phyloP scores from a whole-genome alignment of 768 basidiomycete genomes.

The Phaeotremella fagi region DNA sequence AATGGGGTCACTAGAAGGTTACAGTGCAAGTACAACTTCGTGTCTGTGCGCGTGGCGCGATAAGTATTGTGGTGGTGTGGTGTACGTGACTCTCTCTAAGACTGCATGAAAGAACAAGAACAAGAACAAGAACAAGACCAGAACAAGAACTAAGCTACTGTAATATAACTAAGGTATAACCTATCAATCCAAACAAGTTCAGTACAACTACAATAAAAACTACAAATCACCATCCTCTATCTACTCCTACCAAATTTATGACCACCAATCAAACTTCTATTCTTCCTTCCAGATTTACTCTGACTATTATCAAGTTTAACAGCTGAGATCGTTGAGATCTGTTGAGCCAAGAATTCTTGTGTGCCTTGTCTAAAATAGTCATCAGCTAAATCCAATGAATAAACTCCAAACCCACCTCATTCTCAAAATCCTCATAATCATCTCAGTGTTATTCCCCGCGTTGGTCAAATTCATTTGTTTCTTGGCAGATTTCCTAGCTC shows the following conservation, averaged over 20 bases:
- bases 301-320: constrained; percentile 38
- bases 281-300: constrained; percentile 21
- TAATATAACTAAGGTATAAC: neutral
- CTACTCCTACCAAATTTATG: neutral
- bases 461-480: constrained; percentile 74
- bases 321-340: constrained; percentile 36
- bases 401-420: constrained; percentile 66
- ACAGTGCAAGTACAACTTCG: too few relatives aligned
- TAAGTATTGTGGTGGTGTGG: too few relatives aligned
- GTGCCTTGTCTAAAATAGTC: constrained; percentile 28
- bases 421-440: constrained; percentile 86
- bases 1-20: too few relatives aligned
- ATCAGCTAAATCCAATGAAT: too few relatives aligned
- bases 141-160: too few relatives aligned
- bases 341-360: constrained; percentile 44
- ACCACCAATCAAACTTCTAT: neutral
- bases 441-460: constrained; percentile 65
- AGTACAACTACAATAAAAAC: too few relatives aligned
- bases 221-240: too few relatives aligned
- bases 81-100: too few relatives aligned
- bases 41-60: too few relatives aligned
- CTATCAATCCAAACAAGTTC: neutral
- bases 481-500: constrained; percentile 88
- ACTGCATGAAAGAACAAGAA: too few relatives aligned
- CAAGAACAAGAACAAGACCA: too few relatives aligned